phyloP scores from a whole-genome alignment of 179 eudicot genomes.

The Silene vulgaris region DNA sequence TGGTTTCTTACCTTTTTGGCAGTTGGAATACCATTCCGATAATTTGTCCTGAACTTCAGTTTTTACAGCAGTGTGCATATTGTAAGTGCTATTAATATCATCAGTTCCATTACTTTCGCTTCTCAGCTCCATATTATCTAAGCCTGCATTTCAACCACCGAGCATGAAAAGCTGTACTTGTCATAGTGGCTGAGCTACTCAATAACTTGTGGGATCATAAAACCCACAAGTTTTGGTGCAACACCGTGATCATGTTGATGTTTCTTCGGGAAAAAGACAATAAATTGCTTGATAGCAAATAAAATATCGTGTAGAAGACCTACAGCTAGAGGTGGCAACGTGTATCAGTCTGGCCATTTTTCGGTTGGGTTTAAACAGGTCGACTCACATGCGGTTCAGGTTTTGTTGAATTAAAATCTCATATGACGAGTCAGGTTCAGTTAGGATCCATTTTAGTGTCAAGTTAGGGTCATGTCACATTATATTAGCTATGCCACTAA shows the following conservation, averaged over 20 bases:
- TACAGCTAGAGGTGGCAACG: not conserved
- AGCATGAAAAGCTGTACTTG: not conserved
- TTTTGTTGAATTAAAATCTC: not conserved
- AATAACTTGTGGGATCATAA: not conserved
- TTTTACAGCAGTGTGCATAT: not conserved
- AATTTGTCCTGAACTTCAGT: constrained; percentile 5
- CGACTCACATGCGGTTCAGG: not conserved
- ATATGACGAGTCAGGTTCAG: not conserved
- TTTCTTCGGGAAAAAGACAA: no score
- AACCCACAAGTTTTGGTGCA: not conserved
- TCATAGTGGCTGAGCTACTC: not conserved
- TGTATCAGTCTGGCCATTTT: not conserved
- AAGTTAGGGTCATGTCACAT: not conserved
- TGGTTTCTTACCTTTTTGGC: not conserved
- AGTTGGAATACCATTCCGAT: not conserved
- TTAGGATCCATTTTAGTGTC: not conserved
- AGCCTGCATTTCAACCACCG: constrained; percentile 11
- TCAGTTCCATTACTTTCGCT: not conserved
- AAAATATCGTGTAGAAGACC: not conserved
- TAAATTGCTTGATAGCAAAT: not conserved
- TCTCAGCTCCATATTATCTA: constrained; percentile 2
- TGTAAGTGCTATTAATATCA: not conserved
- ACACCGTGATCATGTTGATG: not conserved
- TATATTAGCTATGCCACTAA: not conserved
- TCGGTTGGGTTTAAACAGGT: not conserved